Base-by-base conservation (phyloP, 176 grass and related monocot species). In the Carex kokanica region DNA sequence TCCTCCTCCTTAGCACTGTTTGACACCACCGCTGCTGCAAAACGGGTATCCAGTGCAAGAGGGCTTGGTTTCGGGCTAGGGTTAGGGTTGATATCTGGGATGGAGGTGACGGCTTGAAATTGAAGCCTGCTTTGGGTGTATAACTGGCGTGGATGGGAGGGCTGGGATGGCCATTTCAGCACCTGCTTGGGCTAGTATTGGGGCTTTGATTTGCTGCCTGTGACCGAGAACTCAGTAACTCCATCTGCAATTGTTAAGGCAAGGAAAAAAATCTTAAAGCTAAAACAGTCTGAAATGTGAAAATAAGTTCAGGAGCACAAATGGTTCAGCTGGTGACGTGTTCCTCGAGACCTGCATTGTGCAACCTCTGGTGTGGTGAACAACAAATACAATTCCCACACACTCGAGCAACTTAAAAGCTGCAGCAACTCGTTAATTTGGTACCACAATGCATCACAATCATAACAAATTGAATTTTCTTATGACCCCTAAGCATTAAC, bases 191-290 rank as follows among this genome's bases (percentile, higher is more conserved):
- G 88, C 80, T 71, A 99, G 68, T 80, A 93, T 93, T 4, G 60
- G n/a, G n/a, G 17, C 58, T 61, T 64, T 9, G 96, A 98, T 83
- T 90, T 93, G 86, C 86, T 93, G 38, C 97, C 97, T 16, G 97
- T 99, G 61, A 99, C 97, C 72, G 97, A 99, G 78, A 91, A 96
- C 55, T 99, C 97, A 1, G 91, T 99, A 84, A 96, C 97, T 81
- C 97, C 97, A 92, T 96, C 97, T 99, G 74, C 66, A 83, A 73
- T 75, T 89, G 58, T 67, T 15, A 87, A 60, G 11, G 21, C n/a
- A 65, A 49, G 8, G 45, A 23, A 40, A 61, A 61, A 62, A 38
- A 65, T 9, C 23, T 47, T 45, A 65, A 82, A 61, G 78, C 14
- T 18, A 65, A 65, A 47, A 43, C 31, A 81, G n/a, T 41, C 57